Percentiles rank a stretch among this genome's conserved stretches.
phyloP scores from a whole-genome alignment of 176 grass and related monocot genomes.

The Areca catechu region DNA sequence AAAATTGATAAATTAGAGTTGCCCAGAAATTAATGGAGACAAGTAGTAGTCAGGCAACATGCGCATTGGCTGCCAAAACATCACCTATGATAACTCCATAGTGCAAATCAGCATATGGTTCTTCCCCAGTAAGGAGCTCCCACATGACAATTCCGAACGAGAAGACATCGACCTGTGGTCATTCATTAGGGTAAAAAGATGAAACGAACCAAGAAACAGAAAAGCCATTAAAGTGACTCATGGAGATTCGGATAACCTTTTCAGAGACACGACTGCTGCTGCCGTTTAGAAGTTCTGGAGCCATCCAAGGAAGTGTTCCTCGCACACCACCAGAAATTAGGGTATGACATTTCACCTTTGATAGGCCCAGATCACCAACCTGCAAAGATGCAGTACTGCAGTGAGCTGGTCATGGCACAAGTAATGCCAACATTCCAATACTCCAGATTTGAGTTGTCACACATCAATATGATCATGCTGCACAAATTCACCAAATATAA shows the following conservation, averaged over 20 bases:
- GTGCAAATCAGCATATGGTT: conserved; percentile 83
- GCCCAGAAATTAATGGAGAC: neutral
- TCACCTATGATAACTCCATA: conserved; percentile 91
- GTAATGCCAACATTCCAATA: neutral
- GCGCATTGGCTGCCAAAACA: neutral
- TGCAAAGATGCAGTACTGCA: conserved; percentile 19
- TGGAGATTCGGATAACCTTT: conserved; percentile 42
- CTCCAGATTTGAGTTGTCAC: too few species aligned
- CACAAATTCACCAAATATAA: too few species aligned
- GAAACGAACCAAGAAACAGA: neutral
- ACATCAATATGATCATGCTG: too few species aligned
- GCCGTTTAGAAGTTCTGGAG: conserved; percentile 84
- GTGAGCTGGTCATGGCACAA: neutral
- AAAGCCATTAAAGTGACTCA: neutral
- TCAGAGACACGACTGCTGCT: conserved; percentile 82
- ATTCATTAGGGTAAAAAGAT: neutral
- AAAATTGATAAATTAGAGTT: conserved; percentile 6
- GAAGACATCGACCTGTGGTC: conserved; percentile 81
- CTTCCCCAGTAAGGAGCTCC: conserved; percentile 88
- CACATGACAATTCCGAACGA: conserved; percentile 97
- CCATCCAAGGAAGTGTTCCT: conserved; percentile 99
- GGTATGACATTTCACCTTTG: conserved; percentile 90
- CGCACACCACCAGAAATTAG: conserved; percentile 91
- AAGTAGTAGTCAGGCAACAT: neutral
- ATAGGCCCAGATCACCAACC: conserved; percentile 97